Evolutionary conservation across 2,329 filamentous ascomycete genomes (phyloP), one percentile per base, ranked within the genome.

Genomic region (Fusarium keratoplasticum): DNA sequence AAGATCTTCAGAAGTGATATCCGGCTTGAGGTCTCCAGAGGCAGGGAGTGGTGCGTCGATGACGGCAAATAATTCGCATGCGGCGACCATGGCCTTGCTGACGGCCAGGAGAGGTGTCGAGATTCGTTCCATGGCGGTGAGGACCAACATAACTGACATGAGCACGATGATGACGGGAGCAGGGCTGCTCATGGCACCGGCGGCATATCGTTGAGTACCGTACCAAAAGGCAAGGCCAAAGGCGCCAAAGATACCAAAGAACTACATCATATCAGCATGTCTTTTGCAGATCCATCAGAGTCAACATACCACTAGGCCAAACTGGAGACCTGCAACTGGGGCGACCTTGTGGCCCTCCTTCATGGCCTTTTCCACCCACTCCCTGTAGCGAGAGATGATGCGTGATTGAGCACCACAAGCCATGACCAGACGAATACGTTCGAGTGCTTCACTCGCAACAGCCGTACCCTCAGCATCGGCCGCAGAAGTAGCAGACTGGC

Each of bases 171-270:
- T 78, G 27, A 86, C 81, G 2, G 80, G 81, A 29, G 83, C 81
- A 7, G 84, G 78, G 27, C 79, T 79, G 6, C 76, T 58, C 35
- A 87, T 80, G 13, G 80, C 76, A 0, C 79, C 79, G 16, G 78
- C 71, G 6, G 80, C 71, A 59, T 79, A 85, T 10, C 84, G 77
- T 57, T 81, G 80, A 13, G 83, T 80, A 0, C 84, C 85, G 61
- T 83, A 86, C 84, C 84, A 87, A 64, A 87, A 87, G 2, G 82
- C 80, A 2, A 86, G 72, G 2, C 82, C 83, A 61, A 86, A 85
- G 1, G 82, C 80, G 3, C 80, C 78, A 20, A 81, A 80, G 2
- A 81, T 71, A 2, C 80, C 81, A 42, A 82, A 83, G 52, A 79
- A 81, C 78, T 80, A 25, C 1, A 10, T 3, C 29, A 31, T 31